Evolutionary conservation across 257 asterid species (phyloP), one percentile per base, ranked within the genome.

Genomic region (Nyctanthes arbortristis): DNA sequence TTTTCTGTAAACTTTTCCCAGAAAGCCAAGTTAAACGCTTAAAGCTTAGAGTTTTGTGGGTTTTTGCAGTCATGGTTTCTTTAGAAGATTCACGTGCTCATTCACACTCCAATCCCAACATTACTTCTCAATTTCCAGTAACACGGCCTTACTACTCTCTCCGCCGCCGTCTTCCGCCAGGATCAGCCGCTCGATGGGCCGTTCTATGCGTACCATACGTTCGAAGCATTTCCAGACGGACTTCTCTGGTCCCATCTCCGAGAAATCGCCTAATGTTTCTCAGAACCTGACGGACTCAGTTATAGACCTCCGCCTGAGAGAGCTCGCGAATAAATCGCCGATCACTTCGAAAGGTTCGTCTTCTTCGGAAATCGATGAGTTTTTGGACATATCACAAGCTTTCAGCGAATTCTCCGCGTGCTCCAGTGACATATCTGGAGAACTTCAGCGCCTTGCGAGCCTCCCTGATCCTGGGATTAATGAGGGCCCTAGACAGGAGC

Each of bases 341-440:
- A 13, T 61, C 35, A 63, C 69, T 62, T 57, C 75, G 58, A 79
- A 73, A 63, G 68, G 76, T 73, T 67, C 85, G 2, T 58, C 79
- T 29, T 47, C 83, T 20, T 74, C 79, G 18, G 76, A 78, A 2
- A 72, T 81, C 43, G 84, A 67, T 28, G 88, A 79, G 45, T 71
- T 78, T 65, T 68, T 92, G 61, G 91, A 93, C 16, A 54, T 84
- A 12, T 88, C 98, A 4, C 83, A 75, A 6, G 82, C 96, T 4
- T 85, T 93, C 79, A 87, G 96, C 54, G 94, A 88, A 73, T 86
- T 89, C 77, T 88, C 98, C 3, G 92, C 88, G 43, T 90, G 87
- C 84, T 88, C 96, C 67, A 93, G 96, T 66, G 97, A 93, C 45
- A 91, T 93, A 20, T 91, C 98, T 31, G 91, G 96, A 12, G 98